Conservation (phyloP, 768 basidiomycete genomes). For the Amanita brunnescens region DNA sequence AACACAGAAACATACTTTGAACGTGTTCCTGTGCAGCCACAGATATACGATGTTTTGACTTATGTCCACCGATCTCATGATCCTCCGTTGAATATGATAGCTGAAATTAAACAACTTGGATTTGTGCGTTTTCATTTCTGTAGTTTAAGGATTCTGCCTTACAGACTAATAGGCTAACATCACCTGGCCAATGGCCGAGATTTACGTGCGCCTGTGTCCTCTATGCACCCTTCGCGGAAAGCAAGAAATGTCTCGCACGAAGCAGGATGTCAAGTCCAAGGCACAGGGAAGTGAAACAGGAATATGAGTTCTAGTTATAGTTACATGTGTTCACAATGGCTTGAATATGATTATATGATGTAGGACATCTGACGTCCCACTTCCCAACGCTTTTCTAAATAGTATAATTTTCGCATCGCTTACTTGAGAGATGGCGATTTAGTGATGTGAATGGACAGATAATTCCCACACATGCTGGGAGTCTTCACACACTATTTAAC, state of each 20-base stretch:
- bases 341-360: background rate
- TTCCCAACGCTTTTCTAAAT: background rate
- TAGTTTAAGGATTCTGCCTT: background rate
- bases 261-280: background rate
- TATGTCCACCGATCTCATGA: conserved; percentile 58
- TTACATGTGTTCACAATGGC: background rate
- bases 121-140: conserved; percentile 36
- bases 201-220: conserved; percentile 56
- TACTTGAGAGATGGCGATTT: background rate
- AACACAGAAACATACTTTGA: conserved; percentile 35
- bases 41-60: conserved; percentile 61
- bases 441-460: background rate
- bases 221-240: conserved; percentile 23
- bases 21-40: conserved; percentile 53
- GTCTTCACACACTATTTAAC: too few species aligned
- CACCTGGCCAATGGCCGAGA: conserved; percentile 70
- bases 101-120: conserved; percentile 46
- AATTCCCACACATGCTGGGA: too few species aligned
- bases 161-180: conserved; percentile 39
- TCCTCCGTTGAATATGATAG: conserved; percentile 44
- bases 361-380: background rate
- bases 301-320: background rate
- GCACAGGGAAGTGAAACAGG: background rate
- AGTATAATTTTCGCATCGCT: background rate
- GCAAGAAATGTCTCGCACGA: conserved; percentile 3